Evolutionary conservation across 805 yeast genomes (phyloP), one percentile per base, ranked within the genome.

Genomic region (Yamadazyma olivae): DNA sequence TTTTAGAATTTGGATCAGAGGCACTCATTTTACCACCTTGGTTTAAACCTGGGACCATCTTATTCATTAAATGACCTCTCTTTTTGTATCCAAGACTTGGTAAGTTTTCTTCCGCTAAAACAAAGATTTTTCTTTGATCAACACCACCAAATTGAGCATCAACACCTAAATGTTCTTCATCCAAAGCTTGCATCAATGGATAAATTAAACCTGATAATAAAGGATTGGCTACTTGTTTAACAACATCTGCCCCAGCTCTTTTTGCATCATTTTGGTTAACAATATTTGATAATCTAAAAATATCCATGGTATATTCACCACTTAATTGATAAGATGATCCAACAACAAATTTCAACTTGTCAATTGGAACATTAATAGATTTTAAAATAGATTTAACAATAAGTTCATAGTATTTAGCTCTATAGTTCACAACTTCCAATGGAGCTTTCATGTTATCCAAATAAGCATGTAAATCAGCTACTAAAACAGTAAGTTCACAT

Each of bases 1-100:
- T 89, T 67, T 93, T 93, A 39, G 98, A 90, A 72, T 89, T 93
- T 51, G 99, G 97, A 68, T 93, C 99, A 23, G 96, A 87, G 2
- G 99, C 96, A 51, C 96, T 87, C 99, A 93, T 93, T 61, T 93
- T 93, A 54, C 95, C 99, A 51, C 98, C 97, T 66, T 90, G 96
- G 21, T 83, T 80, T 51, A 93, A 77, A 36, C 99, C 98, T 33
- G 99, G 99, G 31, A 95, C 96, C 98, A 93, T 91, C 37, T 89
- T 91, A 70, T 93, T 93, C 99, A 93, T 93, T 57, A 93, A 73
- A 67, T 93, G 99, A 20, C 95, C 99, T 61, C 99, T 83, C 74
- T 93, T 93, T 67, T 85, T 87, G 81, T 91, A 93, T 27, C 97
- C 97, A 38, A 93, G 54, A 33, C 78, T 57, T 28, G 81, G 90